These are phyloP conservation scores for Gomphus bonarii DNA, from an alignment of 1,284 basidiomycete species.

Conservation along the genomic window DNA sequence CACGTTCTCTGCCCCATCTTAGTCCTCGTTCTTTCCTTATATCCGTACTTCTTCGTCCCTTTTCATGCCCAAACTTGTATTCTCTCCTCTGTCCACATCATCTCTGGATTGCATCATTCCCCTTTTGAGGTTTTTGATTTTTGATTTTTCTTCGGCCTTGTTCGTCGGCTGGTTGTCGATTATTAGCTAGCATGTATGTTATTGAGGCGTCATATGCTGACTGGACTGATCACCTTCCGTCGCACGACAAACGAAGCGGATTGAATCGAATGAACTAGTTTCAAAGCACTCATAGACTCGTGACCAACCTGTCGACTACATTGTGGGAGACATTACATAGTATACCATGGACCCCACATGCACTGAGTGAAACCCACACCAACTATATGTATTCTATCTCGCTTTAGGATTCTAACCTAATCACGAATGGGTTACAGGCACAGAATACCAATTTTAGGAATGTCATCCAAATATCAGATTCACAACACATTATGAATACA, in stretches of 20 bases:
- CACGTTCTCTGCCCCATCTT: neutral
- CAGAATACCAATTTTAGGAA: no score
- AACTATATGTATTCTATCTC: no score
- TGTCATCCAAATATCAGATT: no score
- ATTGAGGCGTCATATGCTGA: neutral
- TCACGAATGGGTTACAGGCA: no score
- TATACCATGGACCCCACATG: no score
- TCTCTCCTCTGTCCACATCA: neutral
- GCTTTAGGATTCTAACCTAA: no score
- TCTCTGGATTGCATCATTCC: neutral
- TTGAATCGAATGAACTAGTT: no score
- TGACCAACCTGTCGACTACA: no score
- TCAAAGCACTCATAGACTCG: no score
- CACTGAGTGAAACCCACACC: no score
- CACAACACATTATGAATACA: no score
- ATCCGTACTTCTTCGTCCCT: neutral
- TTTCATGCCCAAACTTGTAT: neutral
- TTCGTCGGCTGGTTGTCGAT: neutral
- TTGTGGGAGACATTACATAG: no score
- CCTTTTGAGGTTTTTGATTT: neutral
- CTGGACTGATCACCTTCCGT: neutral
- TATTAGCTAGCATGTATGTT: neutral
- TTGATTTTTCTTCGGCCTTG: neutral
- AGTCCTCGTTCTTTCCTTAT: neutral
- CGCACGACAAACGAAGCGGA: neutral